These are phyloP conservation scores for Poa annua DNA, from an alignment of 176 grass and related monocot genomes.

Conservation along the genomic window DNA sequence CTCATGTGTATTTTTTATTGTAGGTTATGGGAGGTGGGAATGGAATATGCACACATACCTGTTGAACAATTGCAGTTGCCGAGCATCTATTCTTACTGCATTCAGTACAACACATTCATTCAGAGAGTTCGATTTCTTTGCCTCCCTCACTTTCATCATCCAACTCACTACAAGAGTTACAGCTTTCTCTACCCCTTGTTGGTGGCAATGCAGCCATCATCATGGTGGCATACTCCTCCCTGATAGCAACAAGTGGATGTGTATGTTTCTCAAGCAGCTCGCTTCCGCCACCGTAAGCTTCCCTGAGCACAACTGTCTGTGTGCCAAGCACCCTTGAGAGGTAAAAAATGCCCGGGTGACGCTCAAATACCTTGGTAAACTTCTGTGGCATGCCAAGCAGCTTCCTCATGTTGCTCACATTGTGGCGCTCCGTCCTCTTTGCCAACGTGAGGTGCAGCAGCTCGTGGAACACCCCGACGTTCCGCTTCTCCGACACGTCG, in stretches of 20 bases:
- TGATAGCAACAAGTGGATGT: slow-evolving; percentile 64
- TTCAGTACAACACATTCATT: slow-evolving; percentile 27
- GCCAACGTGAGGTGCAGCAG: slow-evolving; percentile 73
- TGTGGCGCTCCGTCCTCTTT: slow-evolving; percentile 70
- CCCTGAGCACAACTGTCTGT: slow-evolving; percentile 71
- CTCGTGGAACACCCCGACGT: slow-evolving; percentile 83
- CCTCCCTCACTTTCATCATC: slow-evolving; percentile 29
- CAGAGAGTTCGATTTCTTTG: slow-evolving; percentile 33
- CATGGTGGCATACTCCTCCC: slow-evolving; percentile 62
- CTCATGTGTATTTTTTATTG: not conserved
- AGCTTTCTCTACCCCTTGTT: slow-evolving; percentile 24
- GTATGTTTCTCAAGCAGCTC: slow-evolving; percentile 51
- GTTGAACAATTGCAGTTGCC: slow-evolving; percentile 6
- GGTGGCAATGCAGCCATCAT: slow-evolving; percentile 49
- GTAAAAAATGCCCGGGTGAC: slow-evolving; percentile 46
- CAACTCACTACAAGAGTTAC: not conserved
- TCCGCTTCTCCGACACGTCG: slow-evolving; percentile 76
- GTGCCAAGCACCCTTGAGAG: slow-evolving; percentile 54
- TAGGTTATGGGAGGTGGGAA: not conserved
- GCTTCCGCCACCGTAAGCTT: slow-evolving; percentile 60
- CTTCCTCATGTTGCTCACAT: slow-evolving; percentile 79
- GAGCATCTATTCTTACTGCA: slow-evolving; percentile 4
- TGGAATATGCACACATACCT: slow-evolving; percentile 19
- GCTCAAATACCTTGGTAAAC: slow-evolving; percentile 91
- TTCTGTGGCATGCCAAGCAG: slow-evolving; percentile 74